These are phyloP conservation scores for Hortaea werneckii DNA, from an alignment of 2,329 filamentous ascomycete species.

Conservation along the genomic window DNA sequence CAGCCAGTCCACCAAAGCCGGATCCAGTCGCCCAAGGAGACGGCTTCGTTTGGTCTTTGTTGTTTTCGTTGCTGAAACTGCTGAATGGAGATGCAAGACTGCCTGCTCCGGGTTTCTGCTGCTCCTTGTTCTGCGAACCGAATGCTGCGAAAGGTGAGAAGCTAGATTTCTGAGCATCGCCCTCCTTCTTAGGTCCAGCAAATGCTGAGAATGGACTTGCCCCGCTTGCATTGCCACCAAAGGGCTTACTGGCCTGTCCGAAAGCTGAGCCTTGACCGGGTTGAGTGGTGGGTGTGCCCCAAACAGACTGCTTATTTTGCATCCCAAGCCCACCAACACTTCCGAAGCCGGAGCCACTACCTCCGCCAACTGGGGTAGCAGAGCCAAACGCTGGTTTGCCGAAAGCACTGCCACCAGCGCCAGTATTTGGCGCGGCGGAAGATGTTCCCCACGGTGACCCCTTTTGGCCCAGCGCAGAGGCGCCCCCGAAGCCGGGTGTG, in stretches of 20 bases:
- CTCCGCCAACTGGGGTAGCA: slow-evolving; percentile 3
- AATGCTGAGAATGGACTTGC: not conserved
- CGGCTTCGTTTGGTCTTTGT: slow-evolving; percentile 5
- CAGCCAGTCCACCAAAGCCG: too few relatives aligned
- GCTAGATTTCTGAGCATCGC: too few relatives aligned
- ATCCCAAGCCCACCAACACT: slow-evolving; percentile 14
- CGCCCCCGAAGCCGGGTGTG: slow-evolving; percentile 14
- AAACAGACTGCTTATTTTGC: slow-evolving; percentile 13
- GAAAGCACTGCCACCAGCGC: slow-evolving; percentile 9
- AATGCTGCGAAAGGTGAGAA: not conserved
- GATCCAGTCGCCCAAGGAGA: not conserved
- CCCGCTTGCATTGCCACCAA: slow-evolving; percentile 9
- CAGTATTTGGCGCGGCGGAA: slow-evolving; percentile 6
- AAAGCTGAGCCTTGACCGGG: slow-evolving; percentile 1
- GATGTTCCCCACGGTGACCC: slow-evolving; percentile 20
- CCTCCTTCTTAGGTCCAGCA: too few relatives aligned
- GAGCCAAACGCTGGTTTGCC: slow-evolving; percentile 16
- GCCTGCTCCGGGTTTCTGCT: not conserved
- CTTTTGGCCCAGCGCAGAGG: slow-evolving; percentile 17
- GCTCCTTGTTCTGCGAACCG: not conserved
- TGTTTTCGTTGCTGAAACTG: slow-evolving; percentile 17
- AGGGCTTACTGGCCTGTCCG: slow-evolving; percentile 8
- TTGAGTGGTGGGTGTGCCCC: slow-evolving; percentile 9
- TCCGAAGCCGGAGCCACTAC: slow-evolving; percentile 12
- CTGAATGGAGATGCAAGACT: slow-evolving; percentile 20